These are phyloP conservation scores for Carex arenaria DNA, from an alignment of 202 grass and related monocot species.

Conservation along the genomic window DNA sequence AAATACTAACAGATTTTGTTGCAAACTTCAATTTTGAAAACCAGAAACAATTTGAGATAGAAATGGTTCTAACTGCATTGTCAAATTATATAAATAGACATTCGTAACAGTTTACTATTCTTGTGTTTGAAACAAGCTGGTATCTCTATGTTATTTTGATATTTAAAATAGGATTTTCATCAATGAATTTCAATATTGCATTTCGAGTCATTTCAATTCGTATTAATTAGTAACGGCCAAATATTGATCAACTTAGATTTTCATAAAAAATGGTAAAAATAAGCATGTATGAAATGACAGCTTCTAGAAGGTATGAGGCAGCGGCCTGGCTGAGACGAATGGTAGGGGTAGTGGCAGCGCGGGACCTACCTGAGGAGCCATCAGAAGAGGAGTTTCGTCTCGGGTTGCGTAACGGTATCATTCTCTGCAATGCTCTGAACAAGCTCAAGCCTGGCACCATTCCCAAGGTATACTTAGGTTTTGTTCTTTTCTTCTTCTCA, in stretches of 20 bases:
- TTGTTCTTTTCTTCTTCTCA: conserved; percentile 13
- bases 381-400: conserved; percentile 90
- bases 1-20: not conserved
- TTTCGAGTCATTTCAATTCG: not conserved
- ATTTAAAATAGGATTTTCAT: no score
- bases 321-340: conserved; percentile 72
- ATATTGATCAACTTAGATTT: not conserved
- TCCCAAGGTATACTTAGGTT: conserved; percentile 48
- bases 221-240: not conserved
- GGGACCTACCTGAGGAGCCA: conserved; percentile 72
- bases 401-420: conserved; percentile 82
- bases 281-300: conserved; percentile 38
- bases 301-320: conserved; percentile 78
- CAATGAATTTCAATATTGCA: no score
- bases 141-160: no score
- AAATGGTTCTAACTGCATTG: not conserved
- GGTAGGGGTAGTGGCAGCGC: conserved; percentile 56
- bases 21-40: not conserved
- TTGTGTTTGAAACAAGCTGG: no score
- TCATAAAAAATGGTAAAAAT: not conserved
- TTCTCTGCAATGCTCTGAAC: conserved; percentile 96
- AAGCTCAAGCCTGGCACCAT: conserved; percentile 70
- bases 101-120: no score
- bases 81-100: not conserved
- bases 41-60: not conserved